A percentile compares a stretch with the other conserved stretches of the same genome.
Conservation (phyloP, 148 eudicot species). For the Persicaria tinctoria region DNA sequence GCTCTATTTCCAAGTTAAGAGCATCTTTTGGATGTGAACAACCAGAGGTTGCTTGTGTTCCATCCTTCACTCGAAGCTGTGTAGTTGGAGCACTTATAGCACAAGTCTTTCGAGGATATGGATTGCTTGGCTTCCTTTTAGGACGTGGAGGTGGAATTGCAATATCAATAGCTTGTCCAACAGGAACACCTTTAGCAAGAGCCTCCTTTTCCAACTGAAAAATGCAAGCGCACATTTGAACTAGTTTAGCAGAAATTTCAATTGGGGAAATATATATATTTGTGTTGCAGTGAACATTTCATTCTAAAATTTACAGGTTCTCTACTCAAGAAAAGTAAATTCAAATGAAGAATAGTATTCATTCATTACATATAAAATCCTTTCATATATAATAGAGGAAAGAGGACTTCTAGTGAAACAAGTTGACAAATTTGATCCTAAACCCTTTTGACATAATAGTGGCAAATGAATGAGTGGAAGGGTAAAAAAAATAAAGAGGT, state of each 20-base stretch:
- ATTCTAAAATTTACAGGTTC: background rate
- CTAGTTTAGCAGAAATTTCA: background rate
- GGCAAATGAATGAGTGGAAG: background rate
- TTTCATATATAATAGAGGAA: background rate
- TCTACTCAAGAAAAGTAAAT: background rate
- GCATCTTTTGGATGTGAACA: constrained; percentile 32
- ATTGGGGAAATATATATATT: background rate
- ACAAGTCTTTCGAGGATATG: constrained; percentile 85
- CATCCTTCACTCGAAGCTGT: constrained; percentile 50
- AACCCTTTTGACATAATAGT: background rate
- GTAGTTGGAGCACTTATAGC: constrained; percentile 25
- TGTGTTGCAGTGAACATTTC: background rate
- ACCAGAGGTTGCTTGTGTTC: constrained; percentile 25
- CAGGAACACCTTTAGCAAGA: constrained; percentile 70
- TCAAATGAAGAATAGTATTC: background rate
- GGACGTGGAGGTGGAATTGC: constrained; percentile 99
- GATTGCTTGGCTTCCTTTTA: constrained; percentile 88
- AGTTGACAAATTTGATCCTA: background rate
- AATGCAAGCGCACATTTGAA: constrained; percentile 11
- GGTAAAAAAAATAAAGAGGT: background rate
- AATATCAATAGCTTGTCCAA: constrained; percentile 65
- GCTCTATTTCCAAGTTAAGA: constrained; percentile 53
- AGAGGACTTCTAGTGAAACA: background rate
- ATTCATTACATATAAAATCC: background rate
- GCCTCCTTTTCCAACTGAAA: constrained; percentile 97